Evolutionary conservation across 106 monocot genomes (phyloP).

Genomic region (Dendrobium officinale): DNA sequence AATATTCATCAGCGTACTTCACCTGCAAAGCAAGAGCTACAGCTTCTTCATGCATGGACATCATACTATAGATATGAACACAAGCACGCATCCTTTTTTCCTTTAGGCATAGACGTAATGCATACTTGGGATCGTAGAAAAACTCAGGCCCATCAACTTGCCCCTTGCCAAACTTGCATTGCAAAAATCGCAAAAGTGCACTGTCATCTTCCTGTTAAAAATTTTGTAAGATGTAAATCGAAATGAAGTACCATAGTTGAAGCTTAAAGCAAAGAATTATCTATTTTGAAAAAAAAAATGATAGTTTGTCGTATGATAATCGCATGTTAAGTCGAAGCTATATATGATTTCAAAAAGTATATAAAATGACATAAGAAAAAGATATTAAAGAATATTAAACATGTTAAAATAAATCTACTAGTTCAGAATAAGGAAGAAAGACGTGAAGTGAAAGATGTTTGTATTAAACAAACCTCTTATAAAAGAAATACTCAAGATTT

Average conservation of each 20-base stretch:
- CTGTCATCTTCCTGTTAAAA: conserved; percentile 80
- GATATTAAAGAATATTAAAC: neutral
- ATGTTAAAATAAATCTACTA: neutral
- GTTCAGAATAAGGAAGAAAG: no score
- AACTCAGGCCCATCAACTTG: conserved; percentile 53
- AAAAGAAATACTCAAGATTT: no score
- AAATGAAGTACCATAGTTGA: neutral
- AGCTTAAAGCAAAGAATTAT: neutral
- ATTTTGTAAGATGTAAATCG: neutral
- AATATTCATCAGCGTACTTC: neutral
- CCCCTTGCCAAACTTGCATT: conserved; percentile 88
- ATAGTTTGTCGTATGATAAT: neutral
- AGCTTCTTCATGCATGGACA: conserved; percentile 99
- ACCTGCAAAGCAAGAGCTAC: conserved; percentile 98
- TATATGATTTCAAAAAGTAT: neutral
- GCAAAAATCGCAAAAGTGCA: conserved; percentile 78
- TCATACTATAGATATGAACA: conserved; percentile 99
- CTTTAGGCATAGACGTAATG: conserved; percentile 83
- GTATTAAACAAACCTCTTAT: no score
- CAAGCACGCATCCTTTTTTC: conserved; percentile 96
- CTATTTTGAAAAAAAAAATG: neutral
- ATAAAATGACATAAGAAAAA: neutral
- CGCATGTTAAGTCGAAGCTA: neutral
- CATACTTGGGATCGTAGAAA: conserved; percentile 98
- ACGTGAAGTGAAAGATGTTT: no score